These are phyloP conservation scores for Cladosporium sp. DNA, from an alignment of 2,329 filamentous ascomycete species.

Conservation along the genomic window DNA sequence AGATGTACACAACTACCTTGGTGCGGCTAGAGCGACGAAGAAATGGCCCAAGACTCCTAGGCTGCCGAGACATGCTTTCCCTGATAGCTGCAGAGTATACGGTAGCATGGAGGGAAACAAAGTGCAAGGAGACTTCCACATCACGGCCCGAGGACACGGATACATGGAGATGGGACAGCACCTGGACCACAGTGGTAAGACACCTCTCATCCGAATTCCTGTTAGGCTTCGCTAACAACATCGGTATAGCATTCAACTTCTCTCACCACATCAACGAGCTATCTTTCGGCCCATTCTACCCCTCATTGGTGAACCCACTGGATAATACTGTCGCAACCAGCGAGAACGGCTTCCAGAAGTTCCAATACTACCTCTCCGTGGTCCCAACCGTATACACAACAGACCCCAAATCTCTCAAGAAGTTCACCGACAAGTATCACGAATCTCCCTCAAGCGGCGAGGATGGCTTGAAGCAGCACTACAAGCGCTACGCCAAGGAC, in stretches of 20 bases:
- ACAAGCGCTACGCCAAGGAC: slow-evolving; percentile 41
- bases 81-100: slow-evolving; percentile 82
- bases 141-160: slow-evolving; percentile 92
- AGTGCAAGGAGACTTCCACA: slow-evolving; percentile 97
- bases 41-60: slow-evolving; percentile 71
- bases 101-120: slow-evolving; percentile 90
- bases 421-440: slow-evolving; percentile 25
- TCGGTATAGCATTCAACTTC: slow-evolving; percentile 79
- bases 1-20: slow-evolving; percentile 87
- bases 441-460: slow-evolving; percentile 40
- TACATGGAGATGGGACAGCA: slow-evolving; percentile 78
- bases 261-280: slow-evolving; percentile 94
- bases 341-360: slow-evolving; percentile 81
- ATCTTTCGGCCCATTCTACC: slow-evolving; percentile 96
- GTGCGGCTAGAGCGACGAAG: slow-evolving; percentile 61
- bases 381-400: slow-evolving; percentile 87
- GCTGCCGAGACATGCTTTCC: slow-evolving; percentile 44
- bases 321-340: slow-evolving; percentile 82
- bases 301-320: slow-evolving; percentile 86
- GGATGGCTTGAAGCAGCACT: slow-evolving; percentile 30
- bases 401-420: slow-evolving; percentile 40
- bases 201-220: too few relatives aligned
- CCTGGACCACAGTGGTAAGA: slow-evolving; percentile 70
- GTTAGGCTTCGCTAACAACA: neutral
- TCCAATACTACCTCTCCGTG: slow-evolving; percentile 94